These are phyloP conservation scores for Colletotrichum sp. DNA, from an alignment of 2,329 filamentous ascomycete species.

Conservation along the genomic window DNA sequence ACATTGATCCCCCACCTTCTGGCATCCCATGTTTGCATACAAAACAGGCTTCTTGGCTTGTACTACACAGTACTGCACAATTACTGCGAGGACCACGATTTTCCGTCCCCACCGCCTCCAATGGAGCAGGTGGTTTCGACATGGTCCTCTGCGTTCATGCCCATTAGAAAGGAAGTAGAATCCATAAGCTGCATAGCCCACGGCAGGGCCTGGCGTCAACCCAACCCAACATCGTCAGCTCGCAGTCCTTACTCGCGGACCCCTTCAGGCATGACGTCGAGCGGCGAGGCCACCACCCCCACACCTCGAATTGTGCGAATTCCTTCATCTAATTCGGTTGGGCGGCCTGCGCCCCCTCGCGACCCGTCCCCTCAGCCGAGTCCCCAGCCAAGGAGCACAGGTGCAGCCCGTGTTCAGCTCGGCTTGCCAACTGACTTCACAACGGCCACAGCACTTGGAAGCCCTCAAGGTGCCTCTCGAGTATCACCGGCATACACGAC, in stretches of 20 bases:
- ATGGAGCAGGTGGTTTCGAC: constrained; percentile 72
- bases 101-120: constrained; percentile 74
- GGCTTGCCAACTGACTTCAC: constrained; percentile 49
- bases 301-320: constrained; percentile 40
- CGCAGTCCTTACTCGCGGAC: constrained; percentile 41
- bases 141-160: constrained; percentile 69
- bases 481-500: constrained; percentile 26
- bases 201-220: constrained; percentile 68
- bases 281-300: constrained; percentile 20
- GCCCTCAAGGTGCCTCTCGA: constrained; percentile 31
- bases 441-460: constrained; percentile 45
- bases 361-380: constrained; percentile 30
- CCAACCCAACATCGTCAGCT: constrained; percentile 36
- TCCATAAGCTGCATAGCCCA: constrained; percentile 66
- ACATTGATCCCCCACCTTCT: constrained; percentile 77
- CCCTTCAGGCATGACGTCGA: constrained; percentile 42
- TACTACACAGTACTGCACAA: constrained; percentile 79
- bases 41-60: constrained; percentile 78
- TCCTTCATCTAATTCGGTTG: constrained; percentile 37
- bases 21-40: constrained; percentile 73
- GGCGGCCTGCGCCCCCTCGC: neutral
- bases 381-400: constrained; percentile 30
- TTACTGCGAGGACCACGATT: constrained; percentile 71
- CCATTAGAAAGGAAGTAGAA: constrained; percentile 71
- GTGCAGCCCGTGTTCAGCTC: constrained; percentile 29